Evolutionary conservation across 345 rosid species (phyloP).

Genomic region (Rhizophora mangle): DNA sequence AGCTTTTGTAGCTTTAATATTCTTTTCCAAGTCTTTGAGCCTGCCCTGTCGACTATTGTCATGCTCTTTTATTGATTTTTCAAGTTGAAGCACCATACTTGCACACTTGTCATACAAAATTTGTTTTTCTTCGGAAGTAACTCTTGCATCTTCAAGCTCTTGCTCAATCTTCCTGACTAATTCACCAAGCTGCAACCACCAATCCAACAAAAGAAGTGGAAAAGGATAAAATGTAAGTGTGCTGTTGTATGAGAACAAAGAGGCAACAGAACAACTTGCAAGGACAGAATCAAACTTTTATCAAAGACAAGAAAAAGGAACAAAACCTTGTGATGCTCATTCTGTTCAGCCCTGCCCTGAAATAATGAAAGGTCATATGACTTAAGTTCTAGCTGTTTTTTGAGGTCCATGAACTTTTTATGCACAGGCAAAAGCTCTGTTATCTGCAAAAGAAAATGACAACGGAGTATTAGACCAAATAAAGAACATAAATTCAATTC

Average conservation of each 20-base stretch:
- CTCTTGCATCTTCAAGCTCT: slow-evolving; percentile 73
- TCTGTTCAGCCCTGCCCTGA: slow-evolving; percentile 87
- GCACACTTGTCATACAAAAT: slow-evolving; percentile 48
- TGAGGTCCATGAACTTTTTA: slow-evolving; percentile 64
- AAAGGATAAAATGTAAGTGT: slow-evolving; percentile 7
- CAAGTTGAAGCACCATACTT: slow-evolving; percentile 54
- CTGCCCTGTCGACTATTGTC: slow-evolving; percentile 71
- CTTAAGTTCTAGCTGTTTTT: slow-evolving; percentile 79
- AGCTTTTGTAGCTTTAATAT: slow-evolving; percentile 61
- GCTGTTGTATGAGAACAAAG: slow-evolving; percentile 7
- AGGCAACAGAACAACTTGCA: slow-evolving; percentile 1
- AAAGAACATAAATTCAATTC: neutral
- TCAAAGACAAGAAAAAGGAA: slow-evolving; percentile 3
- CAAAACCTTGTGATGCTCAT: slow-evolving; percentile 94
- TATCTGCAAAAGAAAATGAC: slow-evolving; percentile 57
- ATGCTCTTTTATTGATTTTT: slow-evolving; percentile 77
- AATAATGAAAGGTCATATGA: slow-evolving; percentile 84
- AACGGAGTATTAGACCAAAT: slow-evolving; percentile 6
- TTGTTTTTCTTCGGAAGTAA: slow-evolving; percentile 63
- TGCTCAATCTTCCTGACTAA: slow-evolving; percentile 73
- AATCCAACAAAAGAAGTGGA: slow-evolving; percentile 4
- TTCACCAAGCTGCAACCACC: slow-evolving; percentile 62
- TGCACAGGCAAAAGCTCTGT: slow-evolving; percentile 65
- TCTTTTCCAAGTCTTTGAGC: slow-evolving; percentile 77
- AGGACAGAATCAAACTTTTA: slow-evolving; percentile 11